A percentile compares a stretch with the other conserved stretches of the same genome.
Conservation (phyloP, 345 rosid genomes). For the Murraya paniculata region DNA sequence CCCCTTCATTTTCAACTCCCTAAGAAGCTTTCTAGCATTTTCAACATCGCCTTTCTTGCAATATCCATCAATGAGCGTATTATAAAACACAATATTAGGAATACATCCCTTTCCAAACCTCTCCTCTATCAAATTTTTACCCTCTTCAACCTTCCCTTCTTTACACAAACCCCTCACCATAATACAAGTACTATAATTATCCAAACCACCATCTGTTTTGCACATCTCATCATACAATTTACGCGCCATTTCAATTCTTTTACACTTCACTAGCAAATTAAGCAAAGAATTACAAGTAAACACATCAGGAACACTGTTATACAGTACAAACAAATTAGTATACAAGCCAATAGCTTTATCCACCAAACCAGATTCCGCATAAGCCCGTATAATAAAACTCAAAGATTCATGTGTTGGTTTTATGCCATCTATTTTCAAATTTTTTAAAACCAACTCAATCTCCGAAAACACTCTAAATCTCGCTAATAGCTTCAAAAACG, state of each 20-base stretch:
- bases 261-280: constrained; percentile 32
- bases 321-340: constrained; percentile 23
- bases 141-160: constrained; percentile 66
- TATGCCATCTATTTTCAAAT: constrained; percentile 41
- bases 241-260: constrained; percentile 42
- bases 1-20: constrained; percentile 63
- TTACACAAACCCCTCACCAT: constrained; percentile 67
- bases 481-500: constrained; percentile 71
- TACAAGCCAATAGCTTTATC: constrained; percentile 59
- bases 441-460: constrained; percentile 39
- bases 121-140: constrained; percentile 58
- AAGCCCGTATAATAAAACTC: constrained; percentile 48
- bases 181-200: constrained; percentile 71
- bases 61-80: constrained; percentile 69
- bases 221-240: constrained; percentile 66
- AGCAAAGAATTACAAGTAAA: constrained; percentile 74
- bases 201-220: constrained; percentile 43
- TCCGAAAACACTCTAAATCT: constrained; percentile 47
- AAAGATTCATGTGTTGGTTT: constrained; percentile 57
- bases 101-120: constrained; percentile 76
- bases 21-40: constrained; percentile 46
- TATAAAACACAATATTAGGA: constrained; percentile 78
- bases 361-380: constrained; percentile 50
- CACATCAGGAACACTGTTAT: constrained; percentile 46
- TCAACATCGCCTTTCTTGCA: constrained; percentile 45